A percentile compares a stretch with the other conserved stretches of the same genome.
phyloP scores from a whole-genome alignment of 1,139 yeast species.

The Geotrichum histeridarum region DNA sequence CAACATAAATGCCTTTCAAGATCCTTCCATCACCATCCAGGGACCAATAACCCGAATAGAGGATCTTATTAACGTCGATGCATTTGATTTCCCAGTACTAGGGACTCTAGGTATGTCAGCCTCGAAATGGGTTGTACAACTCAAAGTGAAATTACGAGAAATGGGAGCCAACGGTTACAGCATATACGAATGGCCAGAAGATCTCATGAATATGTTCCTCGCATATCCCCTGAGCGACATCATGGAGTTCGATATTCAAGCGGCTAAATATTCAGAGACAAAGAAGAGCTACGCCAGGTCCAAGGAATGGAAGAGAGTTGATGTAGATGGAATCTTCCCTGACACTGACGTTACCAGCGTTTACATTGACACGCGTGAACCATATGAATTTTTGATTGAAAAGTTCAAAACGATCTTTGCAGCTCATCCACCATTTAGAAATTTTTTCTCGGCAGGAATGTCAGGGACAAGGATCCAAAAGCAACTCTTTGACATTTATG shows the following conservation, averaged over 20 bases:
- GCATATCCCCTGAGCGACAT: neutral
- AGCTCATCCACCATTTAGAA: neutral
- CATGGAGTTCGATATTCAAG: neutral
- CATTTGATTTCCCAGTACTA: neutral
- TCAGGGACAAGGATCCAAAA: neutral
- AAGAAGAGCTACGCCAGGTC: too few species aligned
- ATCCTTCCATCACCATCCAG: neutral
- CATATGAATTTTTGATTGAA: too few species aligned
- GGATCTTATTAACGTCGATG: neutral
- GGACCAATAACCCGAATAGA: neutral
- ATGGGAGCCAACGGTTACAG: constrained; percentile 5
- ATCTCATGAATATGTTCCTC: neutral
- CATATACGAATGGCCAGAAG: neutral
- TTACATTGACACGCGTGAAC: too few species aligned
- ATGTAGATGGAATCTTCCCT: too few species aligned
- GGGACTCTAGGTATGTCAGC: neutral
- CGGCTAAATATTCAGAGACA: too few species aligned
- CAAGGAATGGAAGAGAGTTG: too few species aligned
- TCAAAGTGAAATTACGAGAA: neutral
- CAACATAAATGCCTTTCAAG: neutral
- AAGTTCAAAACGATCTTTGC: neutral
- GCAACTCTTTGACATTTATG: neutral
- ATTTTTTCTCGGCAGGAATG: neutral
- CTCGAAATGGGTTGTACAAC: neutral
- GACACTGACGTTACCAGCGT: too few species aligned